Evolutionary conservation across 2,329 filamentous ascomycete species (phyloP).

Genomic region (Ophiostoma tasmaniense): DNA sequence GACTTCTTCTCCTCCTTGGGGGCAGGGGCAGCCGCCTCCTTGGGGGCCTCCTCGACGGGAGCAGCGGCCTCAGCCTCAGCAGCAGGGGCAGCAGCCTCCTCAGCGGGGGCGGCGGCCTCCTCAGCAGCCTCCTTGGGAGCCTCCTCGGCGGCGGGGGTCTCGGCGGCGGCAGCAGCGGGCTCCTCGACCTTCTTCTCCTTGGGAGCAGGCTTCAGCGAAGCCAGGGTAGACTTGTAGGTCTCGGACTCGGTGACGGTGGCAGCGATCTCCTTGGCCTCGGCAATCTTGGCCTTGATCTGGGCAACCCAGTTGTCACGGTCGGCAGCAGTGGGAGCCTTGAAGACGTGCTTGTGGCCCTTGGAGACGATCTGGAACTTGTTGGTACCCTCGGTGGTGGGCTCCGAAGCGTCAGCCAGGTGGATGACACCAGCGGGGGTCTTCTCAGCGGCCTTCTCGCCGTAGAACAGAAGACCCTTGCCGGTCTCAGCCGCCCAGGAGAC

Average conservation of each 20-base stretch:
- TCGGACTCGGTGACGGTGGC: slow-evolving; percentile 67
- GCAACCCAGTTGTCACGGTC: slow-evolving; percentile 92
- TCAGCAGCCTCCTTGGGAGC: slow-evolving; percentile 27
- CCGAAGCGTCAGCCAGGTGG: slow-evolving; percentile 60
- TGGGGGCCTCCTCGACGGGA: slow-evolving; percentile 22
- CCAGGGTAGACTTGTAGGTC: slow-evolving; percentile 78
- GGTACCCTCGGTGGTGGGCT: slow-evolving; percentile 66
- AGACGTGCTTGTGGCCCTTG: slow-evolving; percentile 83
- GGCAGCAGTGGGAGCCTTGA: slow-evolving; percentile 66
- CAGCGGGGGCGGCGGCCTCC: slow-evolving; percentile 22
- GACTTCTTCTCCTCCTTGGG: slow-evolving; percentile 42
- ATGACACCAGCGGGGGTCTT: slow-evolving; percentile 79
- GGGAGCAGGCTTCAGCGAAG: slow-evolving; percentile 53
- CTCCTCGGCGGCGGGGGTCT: slow-evolving; percentile 23
- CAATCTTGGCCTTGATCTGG: slow-evolving; percentile 71
- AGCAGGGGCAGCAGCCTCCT: slow-evolving; percentile 21
- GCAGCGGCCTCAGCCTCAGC: slow-evolving; percentile 26
- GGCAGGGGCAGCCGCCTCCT: slow-evolving; percentile 26
- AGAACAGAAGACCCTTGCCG: slow-evolving; percentile 90
- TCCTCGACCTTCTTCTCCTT: slow-evolving; percentile 39
- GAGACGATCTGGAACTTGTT: slow-evolving; percentile 81
- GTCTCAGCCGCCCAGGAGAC: slow-evolving; percentile 88
- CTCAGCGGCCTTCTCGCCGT: slow-evolving; percentile 73
- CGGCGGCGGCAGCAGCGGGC: slow-evolving; percentile 21
- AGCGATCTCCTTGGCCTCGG: slow-evolving; percentile 75